phyloP scores from a whole-genome alignment of 2,329 filamentous ascomycete species.

The Fusarium newnesense region DNA sequence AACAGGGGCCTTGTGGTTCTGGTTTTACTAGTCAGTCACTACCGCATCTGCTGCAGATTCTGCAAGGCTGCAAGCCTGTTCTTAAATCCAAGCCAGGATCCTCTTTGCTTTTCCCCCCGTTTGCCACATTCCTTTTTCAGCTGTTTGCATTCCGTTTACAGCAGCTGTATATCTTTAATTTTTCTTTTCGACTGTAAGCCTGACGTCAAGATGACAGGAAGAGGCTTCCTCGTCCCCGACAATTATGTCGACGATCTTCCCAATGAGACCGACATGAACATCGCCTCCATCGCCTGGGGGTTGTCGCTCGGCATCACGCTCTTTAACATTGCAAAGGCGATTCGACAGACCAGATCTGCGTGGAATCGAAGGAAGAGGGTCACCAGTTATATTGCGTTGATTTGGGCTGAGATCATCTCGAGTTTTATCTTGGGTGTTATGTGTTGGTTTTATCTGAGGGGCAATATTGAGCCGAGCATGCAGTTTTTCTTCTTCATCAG shows the following conservation, averaged over 20 bases:
- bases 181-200: not conserved
- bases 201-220: slow-evolving; percentile 29
- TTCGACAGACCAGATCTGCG: slow-evolving; percentile 30
- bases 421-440: slow-evolving; percentile 40
- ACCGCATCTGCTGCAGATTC: slow-evolving; percentile 9
- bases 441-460: slow-evolving; percentile 41
- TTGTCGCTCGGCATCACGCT: slow-evolving; percentile 40
- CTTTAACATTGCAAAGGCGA: slow-evolving; percentile 40
- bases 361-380: slow-evolving; percentile 36
- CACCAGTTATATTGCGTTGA: slow-evolving; percentile 33
- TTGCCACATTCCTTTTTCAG: slow-evolving; percentile 5
- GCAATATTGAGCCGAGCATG: slow-evolving; percentile 45
- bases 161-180: not conserved
- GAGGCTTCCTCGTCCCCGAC: slow-evolving; percentile 39
- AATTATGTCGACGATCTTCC: slow-evolving; percentile 30
- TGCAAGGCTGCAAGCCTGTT: slow-evolving; percentile 1
- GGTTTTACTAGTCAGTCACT: not conserved
- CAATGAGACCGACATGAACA: slow-evolving; percentile 40
- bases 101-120: not conserved
- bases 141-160: not conserved
- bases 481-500: slow-evolving; percentile 44
- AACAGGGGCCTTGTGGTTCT: not conserved
- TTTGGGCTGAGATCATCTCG: slow-evolving; percentile 43
- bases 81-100: slow-evolving; percentile 6
- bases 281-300: slow-evolving; percentile 44